Evolutionary conservation across 2,329 filamentous ascomycete genomes (phyloP).

Genomic region (Lasiodiplodia citricola): DNA sequence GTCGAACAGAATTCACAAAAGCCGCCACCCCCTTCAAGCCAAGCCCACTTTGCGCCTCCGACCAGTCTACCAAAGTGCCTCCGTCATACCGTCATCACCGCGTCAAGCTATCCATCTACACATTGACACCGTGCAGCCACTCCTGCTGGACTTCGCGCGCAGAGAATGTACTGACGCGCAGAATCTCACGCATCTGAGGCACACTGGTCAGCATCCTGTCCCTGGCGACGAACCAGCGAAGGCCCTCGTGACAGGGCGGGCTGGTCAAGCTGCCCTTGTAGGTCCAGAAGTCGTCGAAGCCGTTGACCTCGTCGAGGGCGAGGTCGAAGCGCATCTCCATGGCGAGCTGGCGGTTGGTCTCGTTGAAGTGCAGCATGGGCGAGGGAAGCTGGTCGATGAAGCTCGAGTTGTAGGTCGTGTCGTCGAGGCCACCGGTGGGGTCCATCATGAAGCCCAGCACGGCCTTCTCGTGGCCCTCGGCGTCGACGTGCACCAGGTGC

Average conservation of each 20-base stretch:
- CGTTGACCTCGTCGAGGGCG: slow-evolving; percentile 45
- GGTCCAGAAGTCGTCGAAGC: slow-evolving; percentile 55
- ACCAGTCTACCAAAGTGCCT: neutral
- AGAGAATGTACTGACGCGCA: slow-evolving; percentile 52
- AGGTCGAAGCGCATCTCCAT: slow-evolving; percentile 40
- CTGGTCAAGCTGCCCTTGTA: slow-evolving; percentile 56
- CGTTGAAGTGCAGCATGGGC: slow-evolving; percentile 46
- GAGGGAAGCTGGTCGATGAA: slow-evolving; percentile 52
- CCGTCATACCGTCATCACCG: neutral
- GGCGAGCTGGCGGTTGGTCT: slow-evolving; percentile 34
- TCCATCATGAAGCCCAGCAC: slow-evolving; percentile 57
- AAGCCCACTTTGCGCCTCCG: neutral
- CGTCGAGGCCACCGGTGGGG: slow-evolving; percentile 34
- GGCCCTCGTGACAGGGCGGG: slow-evolving; percentile 55
- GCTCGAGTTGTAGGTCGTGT: slow-evolving; percentile 33
- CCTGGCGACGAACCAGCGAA: slow-evolving; percentile 53
- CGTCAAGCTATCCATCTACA: slow-evolving; percentile 30
- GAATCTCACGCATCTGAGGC: slow-evolving; percentile 54
- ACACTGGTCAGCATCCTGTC: slow-evolving; percentile 51
- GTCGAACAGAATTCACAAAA: neutral
- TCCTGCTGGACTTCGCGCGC: slow-evolving; percentile 53
- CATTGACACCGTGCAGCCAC: slow-evolving; percentile 55
- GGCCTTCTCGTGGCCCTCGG: slow-evolving; percentile 48
- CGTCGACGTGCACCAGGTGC: slow-evolving; percentile 56
- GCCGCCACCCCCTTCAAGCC: too few species aligned